Base-by-base conservation (phyloP, 345 rosid genomes). In the Eucalyptus erythrocorys region DNA sequence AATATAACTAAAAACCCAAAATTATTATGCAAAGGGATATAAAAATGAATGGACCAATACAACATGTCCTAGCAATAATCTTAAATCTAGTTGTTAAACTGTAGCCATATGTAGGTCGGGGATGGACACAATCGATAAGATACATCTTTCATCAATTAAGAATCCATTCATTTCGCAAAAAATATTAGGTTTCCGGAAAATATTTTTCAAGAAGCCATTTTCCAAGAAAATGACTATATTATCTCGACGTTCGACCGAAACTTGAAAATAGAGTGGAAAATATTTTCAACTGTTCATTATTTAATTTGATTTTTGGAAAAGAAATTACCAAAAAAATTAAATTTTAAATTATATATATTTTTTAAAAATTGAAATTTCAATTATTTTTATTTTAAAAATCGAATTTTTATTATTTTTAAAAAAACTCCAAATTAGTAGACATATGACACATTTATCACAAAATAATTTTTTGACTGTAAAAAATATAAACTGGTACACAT, bases 171-270 rank as follows among this genome's bases (percentile, higher is more conserved):
- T 51, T 51, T 51, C 4, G 24, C 2, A 0, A 51, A 51, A 51
- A 19, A 51, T 51, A 51, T 19, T 51, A 51, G 10, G 10, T 51
- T 51, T 7, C 2, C 0, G 0, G 0, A 50, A 51, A 51, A 19
- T 51, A 3, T 51, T 51, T 51, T 51, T 4, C 10, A 6, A 17
- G 0, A 17, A 51, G 9, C 4, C 22, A 50, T 50, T 50, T 50
- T 50, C 22, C 9, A 17, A 50, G 22, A 50, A 50, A 50, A 50
- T 50, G 24, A 50, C 24, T 51, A 51, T 17, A 51, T 51, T 19
- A 24, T 50, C 1, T 48, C n/a, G 9, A 50, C 1, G 2, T 17
- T 50, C 1, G 4, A 0, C 0, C 17, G 10, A 51, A 19, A 51
- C 4, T 51, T 19, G 24, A 51, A 51, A 51, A 51, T 51, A 7